These are phyloP conservation scores for Termitomyces titanicus DNA, from an alignment of 768 basidiomycete species.

Conservation along the genomic window DNA sequence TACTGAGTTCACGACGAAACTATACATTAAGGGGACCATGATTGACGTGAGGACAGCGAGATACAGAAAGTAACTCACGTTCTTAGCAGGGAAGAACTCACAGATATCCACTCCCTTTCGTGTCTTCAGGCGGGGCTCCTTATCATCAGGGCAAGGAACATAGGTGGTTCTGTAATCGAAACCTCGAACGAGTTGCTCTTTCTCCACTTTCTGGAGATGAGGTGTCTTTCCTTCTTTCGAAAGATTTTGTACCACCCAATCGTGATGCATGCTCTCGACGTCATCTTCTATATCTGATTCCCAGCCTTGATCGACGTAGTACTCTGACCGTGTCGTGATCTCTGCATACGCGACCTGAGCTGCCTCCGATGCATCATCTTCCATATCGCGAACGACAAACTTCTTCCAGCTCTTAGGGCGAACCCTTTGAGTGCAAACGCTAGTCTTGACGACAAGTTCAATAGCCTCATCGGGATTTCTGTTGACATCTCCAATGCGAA, in stretches of 20 bases:
- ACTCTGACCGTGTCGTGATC: slow-evolving; percentile 50
- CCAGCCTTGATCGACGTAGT: slow-evolving; percentile 46
- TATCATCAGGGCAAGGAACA: slow-evolving; percentile 82
- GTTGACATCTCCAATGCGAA: slow-evolving; percentile 78
- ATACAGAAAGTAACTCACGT: slow-evolving; percentile 39
- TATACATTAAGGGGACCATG: slow-evolving; percentile 24
- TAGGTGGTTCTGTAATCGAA: slow-evolving; percentile 92
- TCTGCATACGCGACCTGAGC: slow-evolving; percentile 35
- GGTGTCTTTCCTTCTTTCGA: slow-evolving; percentile 30
- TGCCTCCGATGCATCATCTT: slow-evolving; percentile 29
- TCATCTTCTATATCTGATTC: slow-evolving; percentile 38
- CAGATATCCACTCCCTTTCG: slow-evolving; percentile 85
- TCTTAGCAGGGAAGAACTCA: slow-evolving; percentile 70
- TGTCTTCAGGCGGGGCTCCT: slow-evolving; percentile 69
- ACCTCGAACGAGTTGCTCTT: slow-evolving; percentile 74
- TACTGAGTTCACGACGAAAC: slow-evolving; percentile 79
- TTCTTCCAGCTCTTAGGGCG: slow-evolving; percentile 80
- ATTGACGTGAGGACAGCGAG: not conserved
- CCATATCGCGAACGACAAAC: slow-evolving; percentile 44
- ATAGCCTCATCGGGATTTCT: slow-evolving; percentile 66
- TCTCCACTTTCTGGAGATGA: slow-evolving; percentile 56
- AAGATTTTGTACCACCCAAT: slow-evolving; percentile 32
- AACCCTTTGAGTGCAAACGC: slow-evolving; percentile 73
- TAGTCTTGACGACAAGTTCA: slow-evolving; percentile 67
- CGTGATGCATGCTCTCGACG: too few species aligned